phyloP scores from a whole-genome alignment of 345 rosid genomes.

The Arabis hirsuta region DNA sequence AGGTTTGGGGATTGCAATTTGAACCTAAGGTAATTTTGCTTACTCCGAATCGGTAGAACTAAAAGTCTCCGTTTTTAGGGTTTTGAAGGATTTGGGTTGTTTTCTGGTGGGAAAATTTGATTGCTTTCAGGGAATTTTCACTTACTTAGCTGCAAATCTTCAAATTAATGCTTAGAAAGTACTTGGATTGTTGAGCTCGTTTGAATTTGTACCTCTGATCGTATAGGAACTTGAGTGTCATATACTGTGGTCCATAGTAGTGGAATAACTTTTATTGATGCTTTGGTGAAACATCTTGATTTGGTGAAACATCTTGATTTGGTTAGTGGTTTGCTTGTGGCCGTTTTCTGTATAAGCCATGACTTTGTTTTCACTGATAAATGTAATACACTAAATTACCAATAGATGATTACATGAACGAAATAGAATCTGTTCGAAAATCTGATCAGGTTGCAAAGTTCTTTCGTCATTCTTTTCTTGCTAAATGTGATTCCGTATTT shows the following conservation, averaged over 20 bases:
- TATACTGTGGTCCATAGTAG: background rate
- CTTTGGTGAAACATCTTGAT: slow-evolving; percentile 9
- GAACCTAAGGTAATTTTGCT: slow-evolving; percentile 68
- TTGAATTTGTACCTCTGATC: slow-evolving; percentile 17
- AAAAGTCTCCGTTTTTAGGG: background rate
- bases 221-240: slow-evolving; percentile 8
- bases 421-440: background rate
- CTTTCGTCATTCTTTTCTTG: background rate
- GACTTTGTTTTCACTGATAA: background rate
- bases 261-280: background rate
- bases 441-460: background rate
- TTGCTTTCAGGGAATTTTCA: background rate
- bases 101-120: slow-evolving; percentile 3
- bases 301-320: slow-evolving; percentile 16
- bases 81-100: background rate
- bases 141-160: slow-evolving; percentile 1
- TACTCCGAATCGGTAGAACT: background rate
- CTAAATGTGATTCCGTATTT: background rate
- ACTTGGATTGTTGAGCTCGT: slow-evolving; percentile 4
- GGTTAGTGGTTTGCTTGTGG: background rate
- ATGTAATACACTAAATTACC: background rate
- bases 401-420: background rate
- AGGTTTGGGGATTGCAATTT: slow-evolving; percentile 97
- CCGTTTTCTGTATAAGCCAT: background rate
- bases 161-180: background rate